phyloP scores from a whole-genome alignment of 140 eudicot genomes.

The Artemisia princeps region DNA sequence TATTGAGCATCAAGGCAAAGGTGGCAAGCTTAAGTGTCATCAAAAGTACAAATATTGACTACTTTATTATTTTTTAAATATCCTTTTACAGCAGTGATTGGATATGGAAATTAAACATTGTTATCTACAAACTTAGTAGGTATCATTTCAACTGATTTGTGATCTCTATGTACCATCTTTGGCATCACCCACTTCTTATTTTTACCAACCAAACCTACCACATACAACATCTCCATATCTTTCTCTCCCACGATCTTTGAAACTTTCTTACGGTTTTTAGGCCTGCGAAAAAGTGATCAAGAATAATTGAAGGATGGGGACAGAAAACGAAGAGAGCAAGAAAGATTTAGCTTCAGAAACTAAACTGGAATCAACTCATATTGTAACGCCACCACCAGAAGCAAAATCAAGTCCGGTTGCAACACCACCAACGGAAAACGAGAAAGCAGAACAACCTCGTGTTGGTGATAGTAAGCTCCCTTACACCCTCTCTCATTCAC shows the following conservation, averaged over 20 bases:
- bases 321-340: constrained; percentile 25
- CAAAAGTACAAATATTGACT: too few relatives aligned
- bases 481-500: background rate
- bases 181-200: constrained; percentile 27
- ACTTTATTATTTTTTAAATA: too few relatives aligned
- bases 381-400: constrained; percentile 14
- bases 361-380: background rate
- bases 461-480: constrained; percentile 19
- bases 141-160: constrained; percentile 34
- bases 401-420: constrained; percentile 14
- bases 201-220: constrained; percentile 42
- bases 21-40: too few relatives aligned
- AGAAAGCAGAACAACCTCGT: constrained; percentile 14
- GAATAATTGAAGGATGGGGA: constrained; percentile 23
- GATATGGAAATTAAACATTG: constrained; percentile 23
- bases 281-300: background rate
- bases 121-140: constrained; percentile 35
- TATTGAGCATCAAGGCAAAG: constrained; percentile 12
- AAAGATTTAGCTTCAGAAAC: constrained; percentile 17
- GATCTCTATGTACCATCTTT: constrained; percentile 37
- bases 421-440: constrained; percentile 12
- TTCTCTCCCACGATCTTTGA: constrained; percentile 5
- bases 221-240: constrained; percentile 7
- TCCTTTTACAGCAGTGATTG: too few relatives aligned
- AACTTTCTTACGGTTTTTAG: background rate